A percentile compares a stretch with the other conserved stretches of the same genome.
phyloP scores from a whole-genome alignment of 192 early-diverging fungal species.

The Coemansia sp. region DNA sequence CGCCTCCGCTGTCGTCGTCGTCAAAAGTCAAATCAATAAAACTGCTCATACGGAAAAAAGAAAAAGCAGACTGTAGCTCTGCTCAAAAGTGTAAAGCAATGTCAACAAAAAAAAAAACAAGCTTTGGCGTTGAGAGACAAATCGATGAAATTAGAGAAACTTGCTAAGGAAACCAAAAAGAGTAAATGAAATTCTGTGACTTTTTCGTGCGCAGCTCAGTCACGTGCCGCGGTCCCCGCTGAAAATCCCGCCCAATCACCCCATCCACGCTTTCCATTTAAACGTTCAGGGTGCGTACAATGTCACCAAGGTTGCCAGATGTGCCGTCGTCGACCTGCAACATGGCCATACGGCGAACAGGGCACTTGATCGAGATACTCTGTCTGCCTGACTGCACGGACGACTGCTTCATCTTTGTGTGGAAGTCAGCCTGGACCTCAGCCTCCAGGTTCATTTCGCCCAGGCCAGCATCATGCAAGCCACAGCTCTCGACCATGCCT shows the following conservation, averaged over 20 bases:
- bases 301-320: constrained; percentile 48
- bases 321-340: constrained; percentile 52
- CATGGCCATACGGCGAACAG: constrained; percentile 47
- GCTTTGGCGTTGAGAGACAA: not conserved
- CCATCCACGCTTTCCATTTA: not conserved
- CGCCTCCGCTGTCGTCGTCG: constrained; percentile 20
- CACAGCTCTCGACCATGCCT: constrained; percentile 55
- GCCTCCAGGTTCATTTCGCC: constrained; percentile 53
- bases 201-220: not conserved
- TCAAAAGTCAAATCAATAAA: constrained; percentile 48
- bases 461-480: constrained; percentile 46
- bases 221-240: not conserved
- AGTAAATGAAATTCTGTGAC: too few relatives aligned
- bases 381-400: constrained; percentile 45
- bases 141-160: not conserved
- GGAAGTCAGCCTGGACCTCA: constrained; percentile 50
- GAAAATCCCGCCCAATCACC: not conserved
- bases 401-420: constrained; percentile 47
- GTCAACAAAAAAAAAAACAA: not conserved
- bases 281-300: constrained; percentile 46
- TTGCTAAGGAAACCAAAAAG: not conserved
- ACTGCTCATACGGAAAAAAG: constrained; percentile 18
- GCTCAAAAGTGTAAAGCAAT: not conserved
- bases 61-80: not conserved
- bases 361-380: constrained; percentile 45